These are phyloP conservation scores for Dipteronia sinensis DNA, from an alignment of 345 rosid species.

Conservation along the genomic window DNA sequence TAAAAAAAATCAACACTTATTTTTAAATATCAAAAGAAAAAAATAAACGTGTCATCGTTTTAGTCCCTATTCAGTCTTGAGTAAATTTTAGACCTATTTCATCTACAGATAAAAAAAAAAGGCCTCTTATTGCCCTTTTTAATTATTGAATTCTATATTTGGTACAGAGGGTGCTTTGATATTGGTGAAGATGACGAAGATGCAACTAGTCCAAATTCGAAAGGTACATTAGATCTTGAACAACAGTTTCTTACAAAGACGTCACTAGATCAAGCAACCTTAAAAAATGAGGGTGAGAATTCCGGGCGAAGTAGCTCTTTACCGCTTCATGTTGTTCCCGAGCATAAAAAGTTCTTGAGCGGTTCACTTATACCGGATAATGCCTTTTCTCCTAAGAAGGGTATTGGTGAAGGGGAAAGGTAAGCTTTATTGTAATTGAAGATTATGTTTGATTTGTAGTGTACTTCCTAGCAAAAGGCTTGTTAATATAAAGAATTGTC, in stretches of 20 bases:
- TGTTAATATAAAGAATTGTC: background rate
- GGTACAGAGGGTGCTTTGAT: constrained; percentile 89
- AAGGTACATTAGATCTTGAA: constrained; percentile 52
- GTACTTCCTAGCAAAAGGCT: background rate
- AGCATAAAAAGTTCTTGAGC: constrained; percentile 55
- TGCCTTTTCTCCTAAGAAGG: constrained; percentile 54
- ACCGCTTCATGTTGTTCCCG: constrained; percentile 47
- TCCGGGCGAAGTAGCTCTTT: constrained; percentile 46
- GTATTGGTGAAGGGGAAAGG: constrained; percentile 63
- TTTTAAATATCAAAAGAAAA: too few relatives aligned
- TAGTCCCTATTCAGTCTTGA: too few relatives aligned
- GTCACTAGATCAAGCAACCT: constrained; percentile 40
- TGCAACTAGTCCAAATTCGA: constrained; percentile 62
- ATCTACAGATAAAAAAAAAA: too few relatives aligned
- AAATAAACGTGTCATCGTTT: too few relatives aligned
- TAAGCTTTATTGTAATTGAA: constrained; percentile 30
- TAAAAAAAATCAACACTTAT: too few relatives aligned
- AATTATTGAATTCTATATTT: constrained; percentile 18
- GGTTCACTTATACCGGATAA: constrained; percentile 61
- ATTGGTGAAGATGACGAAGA: constrained; percentile 62
- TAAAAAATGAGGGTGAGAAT: constrained; percentile 54
- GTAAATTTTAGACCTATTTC: too few relatives aligned
- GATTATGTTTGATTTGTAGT: background rate
- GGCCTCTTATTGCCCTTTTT: background rate
- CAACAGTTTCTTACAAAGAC: constrained; percentile 43